Evolutionary conservation across 371 early-diverging fungal species (phyloP).

Genomic region (Mortierella sp.): DNA sequence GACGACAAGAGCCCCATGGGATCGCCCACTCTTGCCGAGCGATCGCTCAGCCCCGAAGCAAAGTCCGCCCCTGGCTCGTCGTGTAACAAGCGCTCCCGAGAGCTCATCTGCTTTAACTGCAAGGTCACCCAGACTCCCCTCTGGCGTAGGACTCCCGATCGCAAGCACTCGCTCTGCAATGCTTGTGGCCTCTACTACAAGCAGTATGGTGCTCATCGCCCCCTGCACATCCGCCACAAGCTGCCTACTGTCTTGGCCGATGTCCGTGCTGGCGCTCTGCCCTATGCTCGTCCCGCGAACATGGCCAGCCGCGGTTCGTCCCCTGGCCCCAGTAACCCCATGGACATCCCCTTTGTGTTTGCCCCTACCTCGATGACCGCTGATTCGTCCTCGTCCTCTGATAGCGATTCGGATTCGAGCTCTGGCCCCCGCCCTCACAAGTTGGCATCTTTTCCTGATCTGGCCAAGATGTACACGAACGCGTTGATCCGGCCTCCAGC

Average conservation of each 20-base stretch:
- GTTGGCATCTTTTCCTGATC: constrained; percentile 15
- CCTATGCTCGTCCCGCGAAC: constrained; percentile 40
- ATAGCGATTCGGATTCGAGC: constrained; percentile 28
- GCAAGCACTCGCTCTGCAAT: constrained; percentile 83
- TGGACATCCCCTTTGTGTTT: constrained; percentile 3
- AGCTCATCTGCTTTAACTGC: constrained; percentile 86
- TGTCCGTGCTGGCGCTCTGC: constrained; percentile 39
- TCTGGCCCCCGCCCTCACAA: not conserved
- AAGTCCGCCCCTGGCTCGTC: not conserved
- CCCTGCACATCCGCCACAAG: constrained; percentile 72
- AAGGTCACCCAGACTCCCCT: constrained; percentile 85
- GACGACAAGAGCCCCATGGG: constrained; percentile 33
- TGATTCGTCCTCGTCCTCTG: constrained; percentile 11
- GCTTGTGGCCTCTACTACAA: constrained; percentile 90
- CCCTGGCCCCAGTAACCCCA: constrained; percentile 18
- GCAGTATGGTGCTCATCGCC: constrained; percentile 80
- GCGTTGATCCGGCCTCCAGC: constrained; percentile 32
- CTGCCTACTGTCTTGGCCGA: constrained; percentile 45
- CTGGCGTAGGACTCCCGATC: constrained; percentile 89
- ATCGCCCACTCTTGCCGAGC: constrained; percentile 39
- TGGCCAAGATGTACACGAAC: constrained; percentile 38
- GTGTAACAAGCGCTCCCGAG: constrained; percentile 63
- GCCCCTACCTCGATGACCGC: not conserved
- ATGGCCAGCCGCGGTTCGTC: constrained; percentile 23
- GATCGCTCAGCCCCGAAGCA: constrained; percentile 37